Percentiles rank a stretch among this genome's conserved stretches.
These are phyloP conservation scores for Colletotrichum orchidophilum DNA, from an alignment of 2,329 filamentous ascomycete species.

Conservation along the genomic window DNA sequence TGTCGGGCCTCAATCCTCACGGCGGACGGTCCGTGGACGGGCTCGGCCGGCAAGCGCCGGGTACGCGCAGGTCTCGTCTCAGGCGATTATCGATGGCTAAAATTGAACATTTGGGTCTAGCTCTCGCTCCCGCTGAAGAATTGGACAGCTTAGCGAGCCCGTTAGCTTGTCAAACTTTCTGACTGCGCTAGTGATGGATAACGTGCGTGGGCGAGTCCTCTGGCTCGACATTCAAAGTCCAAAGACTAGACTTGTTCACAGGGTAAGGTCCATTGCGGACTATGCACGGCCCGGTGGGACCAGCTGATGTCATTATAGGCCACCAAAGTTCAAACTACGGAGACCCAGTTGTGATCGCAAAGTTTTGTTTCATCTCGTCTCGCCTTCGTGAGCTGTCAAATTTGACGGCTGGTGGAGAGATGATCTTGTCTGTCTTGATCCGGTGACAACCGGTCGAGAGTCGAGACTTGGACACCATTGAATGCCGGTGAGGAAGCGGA, in stretches of 20 bases:
- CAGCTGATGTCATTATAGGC: neutral
- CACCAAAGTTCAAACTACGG: neutral
- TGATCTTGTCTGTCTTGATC: neutral
- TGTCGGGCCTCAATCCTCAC: neutral
- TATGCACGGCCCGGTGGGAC: neutral
- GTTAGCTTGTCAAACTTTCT: neutral
- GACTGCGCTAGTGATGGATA: neutral
- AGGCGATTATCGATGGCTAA: neutral
- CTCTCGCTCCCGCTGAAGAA: neutral
- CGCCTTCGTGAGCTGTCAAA: conserved; percentile 5
- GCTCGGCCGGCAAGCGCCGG: neutral
- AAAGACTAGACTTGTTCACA: neutral
- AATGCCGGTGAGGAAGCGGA: conserved; percentile 8
- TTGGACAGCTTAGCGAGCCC: neutral
- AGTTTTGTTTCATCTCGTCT: conserved; percentile 11
- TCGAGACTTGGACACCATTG: neutral
- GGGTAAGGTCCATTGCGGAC: neutral
- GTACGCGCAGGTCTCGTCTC: neutral
- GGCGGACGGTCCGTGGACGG: neutral
- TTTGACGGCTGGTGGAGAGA: neutral
- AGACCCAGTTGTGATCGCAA: neutral
- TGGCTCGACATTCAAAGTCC: neutral
- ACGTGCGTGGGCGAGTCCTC: neutral
- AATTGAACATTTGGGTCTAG: neutral
- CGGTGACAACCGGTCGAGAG: neutral